phyloP scores from a whole-genome alignment of 1,284 basidiomycete genomes.

The Leccinum insolens region DNA sequence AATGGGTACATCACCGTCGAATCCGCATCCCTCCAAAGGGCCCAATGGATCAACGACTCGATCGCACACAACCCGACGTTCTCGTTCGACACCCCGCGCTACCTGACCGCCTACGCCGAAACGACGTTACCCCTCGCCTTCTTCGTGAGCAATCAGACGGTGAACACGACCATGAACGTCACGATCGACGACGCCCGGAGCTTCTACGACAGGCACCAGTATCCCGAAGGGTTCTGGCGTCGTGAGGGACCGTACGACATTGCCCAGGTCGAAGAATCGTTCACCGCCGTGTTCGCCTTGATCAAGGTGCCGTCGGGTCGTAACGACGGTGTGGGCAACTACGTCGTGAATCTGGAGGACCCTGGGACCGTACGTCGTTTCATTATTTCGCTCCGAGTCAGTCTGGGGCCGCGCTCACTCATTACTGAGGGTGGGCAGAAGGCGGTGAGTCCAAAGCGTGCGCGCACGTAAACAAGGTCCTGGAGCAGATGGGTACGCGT shows the following conservation, averaged over 20 bases:
- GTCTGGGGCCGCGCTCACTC: not conserved
- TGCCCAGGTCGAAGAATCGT: slow-evolving; percentile 6
- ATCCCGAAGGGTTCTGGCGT: slow-evolving; percentile 27
- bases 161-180: slow-evolving; percentile 15
- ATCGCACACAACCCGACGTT: slow-evolving; percentile 32
- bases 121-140: slow-evolving; percentile 31
- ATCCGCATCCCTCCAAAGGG: slow-evolving; percentile 23
- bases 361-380: slow-evolving; percentile 19
- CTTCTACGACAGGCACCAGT: slow-evolving; percentile 23
- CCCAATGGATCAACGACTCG: slow-evolving; percentile 27
- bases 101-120: slow-evolving; percentile 23
- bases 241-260: slow-evolving; percentile 22
- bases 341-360: slow-evolving; percentile 18
- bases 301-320: slow-evolving; percentile 18
- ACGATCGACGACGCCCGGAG: slow-evolving; percentile 21
- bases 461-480: too few species aligned
- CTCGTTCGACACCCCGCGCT: slow-evolving; percentile 25
- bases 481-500: too few species aligned
- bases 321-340: slow-evolving; percentile 28
- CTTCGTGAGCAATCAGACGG: slow-evolving; percentile 31
- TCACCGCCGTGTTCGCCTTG: not conserved
- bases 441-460: too few species aligned
- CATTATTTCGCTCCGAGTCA: not conserved
- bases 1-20: slow-evolving; percentile 25
- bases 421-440: not conserved